Percentiles rank a stretch among this genome's conserved stretches.
phyloP scores from a whole-genome alignment of 2,329 filamentous ascomycete genomes.

The Huntiella moniliformis region DNA sequence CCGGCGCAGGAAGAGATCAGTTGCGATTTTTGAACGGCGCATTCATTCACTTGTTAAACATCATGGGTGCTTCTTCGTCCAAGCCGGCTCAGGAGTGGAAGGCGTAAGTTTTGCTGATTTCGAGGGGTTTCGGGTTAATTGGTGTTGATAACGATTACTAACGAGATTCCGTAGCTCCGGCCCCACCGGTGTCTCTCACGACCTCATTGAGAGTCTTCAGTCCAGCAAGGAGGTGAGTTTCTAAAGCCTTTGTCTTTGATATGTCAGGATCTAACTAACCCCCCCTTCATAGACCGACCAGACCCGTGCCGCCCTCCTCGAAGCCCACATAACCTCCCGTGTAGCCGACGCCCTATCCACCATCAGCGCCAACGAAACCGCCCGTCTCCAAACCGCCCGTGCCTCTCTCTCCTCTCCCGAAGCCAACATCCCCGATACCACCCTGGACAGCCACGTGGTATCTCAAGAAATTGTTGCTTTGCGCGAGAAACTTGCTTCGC shows the following conservation, averaged over 20 bases:
- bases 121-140: not conserved
- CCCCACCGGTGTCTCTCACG: slow-evolving; percentile 49
- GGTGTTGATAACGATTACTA: not conserved
- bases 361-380: slow-evolving; percentile 51
- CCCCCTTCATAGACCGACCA: slow-evolving; percentile 52
- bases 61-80: slow-evolving; percentile 12
- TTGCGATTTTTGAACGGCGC: not conserved
- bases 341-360: slow-evolving; percentile 70
- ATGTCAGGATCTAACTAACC: not conserved
- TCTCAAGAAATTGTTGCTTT: slow-evolving; percentile 41
- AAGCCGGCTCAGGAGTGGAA: slow-evolving; percentile 26
- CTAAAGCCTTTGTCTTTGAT: not conserved
- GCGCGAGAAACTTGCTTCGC: slow-evolving; percentile 38
- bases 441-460: slow-evolving; percentile 26
- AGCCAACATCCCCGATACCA: slow-evolving; percentile 21
- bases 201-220: slow-evolving; percentile 67
- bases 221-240: slow-evolving; percentile 60
- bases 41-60: not conserved
- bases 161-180: slow-evolving; percentile 17
- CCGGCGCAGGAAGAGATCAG: too few species aligned
- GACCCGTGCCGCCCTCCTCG: slow-evolving; percentile 63
- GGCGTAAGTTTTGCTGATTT: slow-evolving; percentile 25
- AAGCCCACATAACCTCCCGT: slow-evolving; percentile 75
- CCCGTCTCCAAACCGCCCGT: slow-evolving; percentile 49
- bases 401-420: slow-evolving; percentile 43